Conservation (phyloP, 2,329 filamentous ascomycete species). For the Tolypocladium capitatum region DNA sequence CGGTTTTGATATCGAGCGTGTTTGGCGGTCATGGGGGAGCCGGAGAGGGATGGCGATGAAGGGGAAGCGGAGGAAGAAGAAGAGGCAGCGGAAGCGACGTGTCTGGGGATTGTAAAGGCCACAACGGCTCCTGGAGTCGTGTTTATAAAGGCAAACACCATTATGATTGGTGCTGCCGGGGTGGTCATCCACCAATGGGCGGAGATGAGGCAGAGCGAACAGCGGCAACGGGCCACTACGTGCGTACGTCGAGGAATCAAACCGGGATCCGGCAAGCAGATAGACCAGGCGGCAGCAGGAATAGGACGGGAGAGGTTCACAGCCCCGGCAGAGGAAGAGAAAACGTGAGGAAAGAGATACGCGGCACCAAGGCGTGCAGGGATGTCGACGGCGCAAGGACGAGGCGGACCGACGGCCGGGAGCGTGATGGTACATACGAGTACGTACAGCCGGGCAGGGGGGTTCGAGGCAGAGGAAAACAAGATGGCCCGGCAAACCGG, state of each 20-base stretch:
- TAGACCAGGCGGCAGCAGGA: not conserved
- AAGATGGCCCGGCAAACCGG: slow-evolving; percentile 2
- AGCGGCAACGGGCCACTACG: slow-evolving; percentile 18
- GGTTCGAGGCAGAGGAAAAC: slow-evolving; percentile 15
- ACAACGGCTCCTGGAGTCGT: slow-evolving; percentile 11
- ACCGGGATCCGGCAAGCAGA: slow-evolving; percentile 2
- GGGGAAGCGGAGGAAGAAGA: slow-evolving; percentile 2
- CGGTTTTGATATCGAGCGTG: not conserved
- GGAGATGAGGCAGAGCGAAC: slow-evolving; percentile 20
- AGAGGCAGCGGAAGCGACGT: slow-evolving; percentile 6
- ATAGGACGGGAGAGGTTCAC: slow-evolving; percentile 1
- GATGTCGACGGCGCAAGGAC: slow-evolving; percentile 13
- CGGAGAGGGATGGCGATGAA: not conserved
- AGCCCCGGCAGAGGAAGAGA: not conserved
- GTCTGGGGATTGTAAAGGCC: slow-evolving; percentile 16
- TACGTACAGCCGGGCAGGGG: no score
- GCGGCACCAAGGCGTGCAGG: slow-evolving; percentile 7
- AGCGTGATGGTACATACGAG: slow-evolving; percentile 13
- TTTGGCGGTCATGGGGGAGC: not conserved
- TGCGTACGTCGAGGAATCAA: slow-evolving; percentile 5
- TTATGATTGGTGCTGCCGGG: slow-evolving; percentile 22
- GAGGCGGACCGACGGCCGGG: slow-evolving; percentile 15
- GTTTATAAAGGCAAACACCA: slow-evolving; percentile 14
- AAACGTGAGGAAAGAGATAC: slow-evolving; percentile 3
- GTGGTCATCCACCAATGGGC: slow-evolving; percentile 19